Evolutionary conservation across 805 yeast species (phyloP), one percentile per base, ranked within the genome.

Genomic region (Candida nonsorbophila): DNA sequence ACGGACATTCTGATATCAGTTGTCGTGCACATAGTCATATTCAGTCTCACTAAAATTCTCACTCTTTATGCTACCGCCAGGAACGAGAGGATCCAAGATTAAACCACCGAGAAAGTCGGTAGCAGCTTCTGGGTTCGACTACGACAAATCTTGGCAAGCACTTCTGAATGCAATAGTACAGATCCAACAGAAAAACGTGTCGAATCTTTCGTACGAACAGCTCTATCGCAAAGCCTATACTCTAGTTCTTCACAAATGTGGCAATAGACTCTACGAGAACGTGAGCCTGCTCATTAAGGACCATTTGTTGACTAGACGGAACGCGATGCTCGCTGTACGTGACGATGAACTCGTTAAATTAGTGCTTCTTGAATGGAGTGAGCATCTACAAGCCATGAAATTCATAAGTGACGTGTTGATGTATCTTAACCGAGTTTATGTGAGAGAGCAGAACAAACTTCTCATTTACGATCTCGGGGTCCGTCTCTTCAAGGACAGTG

Each of bases 361-460:
- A 4, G 44, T 69, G 6, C 43, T 63, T 3, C 28, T 34, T 3
- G 72, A 69, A 32, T 87, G 95, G 95, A 67, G 73, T 20, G 84
- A 78, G 27, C 90, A 83, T 49, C 52, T 78, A 21, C 66, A 77
- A 22, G 69, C 81, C 27, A 82, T 84, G 79, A 69, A 84, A 38
- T 75, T 84, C 69, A 72, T 85, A 24, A 73, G 88, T 43, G 95
- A 88, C 51, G 84, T 87, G 3, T 59, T 85, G 49, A 79, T 87
- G 83, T 87, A 87, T 47, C 54, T 88, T 48, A 94, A 87, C 48
- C 69, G 94, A 24, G 95, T 84, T 0, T 86, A 83, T 42, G 83
- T 87, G 16, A 78, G 75, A 40, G 88, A 81, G 39, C 62, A 67
- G 32, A 78, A 74, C 42, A 58, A 75, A 28, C 75, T 82, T 4